Conservation (phyloP, 805 yeast species). For the Trichomonascus vanleenenianus region DNA sequence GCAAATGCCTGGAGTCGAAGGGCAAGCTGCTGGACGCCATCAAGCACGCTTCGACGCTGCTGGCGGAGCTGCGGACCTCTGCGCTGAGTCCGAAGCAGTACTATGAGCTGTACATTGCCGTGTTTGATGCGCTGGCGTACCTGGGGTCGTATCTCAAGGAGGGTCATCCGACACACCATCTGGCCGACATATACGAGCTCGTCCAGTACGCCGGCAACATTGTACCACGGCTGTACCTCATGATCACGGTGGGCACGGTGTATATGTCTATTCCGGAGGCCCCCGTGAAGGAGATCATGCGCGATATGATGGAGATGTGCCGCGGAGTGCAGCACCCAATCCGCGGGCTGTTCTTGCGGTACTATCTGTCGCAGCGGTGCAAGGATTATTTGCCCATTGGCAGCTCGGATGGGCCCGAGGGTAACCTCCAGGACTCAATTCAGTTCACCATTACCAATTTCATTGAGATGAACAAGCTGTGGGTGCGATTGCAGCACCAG, state of each 20-base stretch:
- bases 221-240: constrained; percentile 82
- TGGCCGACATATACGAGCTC: constrained; percentile 86
- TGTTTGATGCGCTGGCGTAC: constrained; percentile 71
- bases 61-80: constrained; percentile 74
- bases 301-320: constrained; percentile 97
- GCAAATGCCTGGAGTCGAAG: constrained; percentile 59
- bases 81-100: constrained; percentile 80
- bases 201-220: constrained; percentile 92
- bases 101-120: constrained; percentile 80
- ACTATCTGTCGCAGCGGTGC: constrained; percentile 79
- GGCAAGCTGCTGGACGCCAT: constrained; percentile 78
- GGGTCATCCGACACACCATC: constrained; percentile 59
- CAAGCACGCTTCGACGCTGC: constrained; percentile 74
- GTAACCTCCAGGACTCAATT: constrained; percentile 55
- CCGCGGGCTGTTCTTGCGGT: constrained; percentile 82
- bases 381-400: constrained; percentile 52
- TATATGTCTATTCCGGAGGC: constrained; percentile 72
- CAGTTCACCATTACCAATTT: constrained; percentile 79
- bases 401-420: constrained; percentile 22
- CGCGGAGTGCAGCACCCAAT: constrained; percentile 95
- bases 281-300: constrained; percentile 78
- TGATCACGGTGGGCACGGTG: constrained; percentile 92
- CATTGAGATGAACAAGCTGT: constrained; percentile 93
- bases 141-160: constrained; percentile 59
- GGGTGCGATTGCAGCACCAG: constrained; percentile 96